phyloP scores from a whole-genome alignment of 179 eudicot species.

The Drosera spatulata region DNA sequence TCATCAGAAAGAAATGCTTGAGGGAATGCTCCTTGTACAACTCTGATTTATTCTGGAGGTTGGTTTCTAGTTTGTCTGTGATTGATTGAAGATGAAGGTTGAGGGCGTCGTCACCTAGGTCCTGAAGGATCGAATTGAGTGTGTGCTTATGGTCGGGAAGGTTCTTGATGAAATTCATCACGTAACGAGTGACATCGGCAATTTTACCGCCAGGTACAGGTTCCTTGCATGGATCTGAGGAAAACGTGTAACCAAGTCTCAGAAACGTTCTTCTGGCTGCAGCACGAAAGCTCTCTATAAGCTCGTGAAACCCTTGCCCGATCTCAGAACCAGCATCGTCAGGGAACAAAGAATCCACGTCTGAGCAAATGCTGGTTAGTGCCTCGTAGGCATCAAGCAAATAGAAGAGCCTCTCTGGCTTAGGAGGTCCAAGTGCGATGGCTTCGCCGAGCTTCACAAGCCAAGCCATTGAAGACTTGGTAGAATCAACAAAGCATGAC shows the following conservation, averaged over 20 bases:
- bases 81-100: slow-evolving; percentile 31
- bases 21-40: slow-evolving; percentile 48
- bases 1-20: slow-evolving; percentile 65
- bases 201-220: slow-evolving; percentile 53
- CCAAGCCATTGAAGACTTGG: slow-evolving; percentile 34
- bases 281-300: slow-evolving; percentile 34
- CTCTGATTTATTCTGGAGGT: slow-evolving; percentile 44
- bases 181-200: slow-evolving; percentile 58
- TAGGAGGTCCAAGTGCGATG: slow-evolving; percentile 41
- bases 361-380: slow-evolving; percentile 28
- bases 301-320: slow-evolving; percentile 39
- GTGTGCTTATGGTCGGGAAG: slow-evolving; percentile 31
- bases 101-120: too few relatives aligned
- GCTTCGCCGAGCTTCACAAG: slow-evolving; percentile 77
- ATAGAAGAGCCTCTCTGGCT: slow-evolving; percentile 58
- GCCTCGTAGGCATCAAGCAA: slow-evolving; percentile 67
- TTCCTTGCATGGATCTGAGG: slow-evolving; percentile 27
- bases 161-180: slow-evolving; percentile 59
- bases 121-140: too few relatives aligned
- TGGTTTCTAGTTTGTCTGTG: slow-evolving; percentile 35
- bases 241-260: slow-evolving; percentile 36
- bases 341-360: slow-evolving; percentile 30
- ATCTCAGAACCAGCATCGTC: slow-evolving; percentile 31
- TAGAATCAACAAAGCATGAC: slow-evolving; percentile 38
- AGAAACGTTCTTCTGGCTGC: slow-evolving; percentile 41